A percentile compares a stretch with the other conserved stretches of the same genome.
Conservation (phyloP, 2,329 filamentous ascomycete species). For the Monosporascus sp. region DNA sequence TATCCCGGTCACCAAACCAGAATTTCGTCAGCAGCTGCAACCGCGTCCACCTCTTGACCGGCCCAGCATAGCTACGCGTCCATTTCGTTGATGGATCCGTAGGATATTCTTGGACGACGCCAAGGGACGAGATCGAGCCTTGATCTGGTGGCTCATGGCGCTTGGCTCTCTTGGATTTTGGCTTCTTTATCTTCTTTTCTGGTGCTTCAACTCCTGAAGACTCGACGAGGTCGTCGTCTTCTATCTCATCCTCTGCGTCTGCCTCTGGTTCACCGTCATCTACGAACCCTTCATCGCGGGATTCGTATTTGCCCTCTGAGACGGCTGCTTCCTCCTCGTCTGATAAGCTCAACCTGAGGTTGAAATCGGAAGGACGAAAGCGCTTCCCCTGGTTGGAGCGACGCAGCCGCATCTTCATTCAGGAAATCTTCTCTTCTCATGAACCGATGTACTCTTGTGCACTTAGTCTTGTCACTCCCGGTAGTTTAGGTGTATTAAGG, state of each 20-base stretch:
- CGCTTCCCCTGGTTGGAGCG: slow-evolving; percentile 23
- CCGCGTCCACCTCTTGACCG: slow-evolving; percentile 27
- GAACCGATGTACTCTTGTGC: neutral
- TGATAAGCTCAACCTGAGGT: slow-evolving; percentile 12
- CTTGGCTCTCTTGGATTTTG: slow-evolving; percentile 9
- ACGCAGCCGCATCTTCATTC: slow-evolving; percentile 22
- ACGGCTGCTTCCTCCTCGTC: slow-evolving; percentile 16
- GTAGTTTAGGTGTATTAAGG: too few species aligned
- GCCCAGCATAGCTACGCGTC: slow-evolving; percentile 27
- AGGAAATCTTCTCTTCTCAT: neutral
- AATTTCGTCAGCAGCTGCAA: slow-evolving; percentile 21
- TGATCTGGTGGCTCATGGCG: slow-evolving; percentile 9
- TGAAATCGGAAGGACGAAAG: slow-evolving; percentile 16
- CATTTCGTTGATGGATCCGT: slow-evolving; percentile 26
- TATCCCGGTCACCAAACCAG: slow-evolving; percentile 23
- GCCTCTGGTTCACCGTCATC: slow-evolving; percentile 1
- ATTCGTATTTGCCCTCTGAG: slow-evolving; percentile 7
- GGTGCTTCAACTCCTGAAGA: neutral
- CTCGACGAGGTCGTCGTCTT: neutral
- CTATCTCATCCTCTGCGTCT: slow-evolving; percentile 1
- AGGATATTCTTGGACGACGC: slow-evolving; percentile 25
- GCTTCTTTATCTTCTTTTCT: neutral
- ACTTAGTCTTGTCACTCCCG: too few species aligned
- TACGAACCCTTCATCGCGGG: slow-evolving; percentile 23
- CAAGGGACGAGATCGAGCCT: slow-evolving; percentile 5